Conservation (phyloP, 805 yeast species). For the Metschnikowia santaceciliae region DNA sequence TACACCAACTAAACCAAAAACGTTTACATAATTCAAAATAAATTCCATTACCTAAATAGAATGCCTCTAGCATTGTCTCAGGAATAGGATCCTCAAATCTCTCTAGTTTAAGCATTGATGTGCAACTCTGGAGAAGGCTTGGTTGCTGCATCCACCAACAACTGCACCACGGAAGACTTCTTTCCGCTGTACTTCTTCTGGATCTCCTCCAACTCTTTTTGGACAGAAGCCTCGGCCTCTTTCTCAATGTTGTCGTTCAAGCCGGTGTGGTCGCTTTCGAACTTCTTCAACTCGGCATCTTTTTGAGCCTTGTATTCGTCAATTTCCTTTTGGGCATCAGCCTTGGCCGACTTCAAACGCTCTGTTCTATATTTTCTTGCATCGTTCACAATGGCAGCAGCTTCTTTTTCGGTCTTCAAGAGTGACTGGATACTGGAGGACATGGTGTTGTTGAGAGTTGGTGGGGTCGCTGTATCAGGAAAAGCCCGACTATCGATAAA, state of each 20-base stretch:
- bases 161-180: conserved; percentile 63
- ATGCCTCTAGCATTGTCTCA: not conserved
- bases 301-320: conserved; percentile 79
- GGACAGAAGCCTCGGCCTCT: conserved; percentile 72
- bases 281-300: conserved; percentile 73
- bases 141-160: conserved; percentile 75
- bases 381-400: conserved; percentile 91
- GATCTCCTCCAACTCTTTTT: conserved; percentile 66
- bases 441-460: conserved; percentile 13
- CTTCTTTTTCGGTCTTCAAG: conserved; percentile 84
- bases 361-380: conserved; percentile 86
- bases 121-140: conserved; percentile 81
- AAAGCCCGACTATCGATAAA: conserved; percentile 4
- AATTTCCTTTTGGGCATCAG: conserved; percentile 88
- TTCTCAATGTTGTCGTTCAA: conserved; percentile 72
- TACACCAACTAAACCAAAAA: not conserved
- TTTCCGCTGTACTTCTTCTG: conserved; percentile 59
- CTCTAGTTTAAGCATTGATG: conserved; percentile 51
- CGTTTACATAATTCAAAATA: conserved; percentile 1
- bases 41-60: not conserved
- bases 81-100: not conserved
- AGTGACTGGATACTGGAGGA: conserved; percentile 30
- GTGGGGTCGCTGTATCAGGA: conserved; percentile 8
- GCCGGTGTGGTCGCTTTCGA: conserved; percentile 70
- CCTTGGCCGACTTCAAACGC: conserved; percentile 88